Evolutionary conservation across 768 basidiomycete species (phyloP), one percentile per base, ranked within the genome.

Genomic region (Mycena rebaudengoi): DNA sequence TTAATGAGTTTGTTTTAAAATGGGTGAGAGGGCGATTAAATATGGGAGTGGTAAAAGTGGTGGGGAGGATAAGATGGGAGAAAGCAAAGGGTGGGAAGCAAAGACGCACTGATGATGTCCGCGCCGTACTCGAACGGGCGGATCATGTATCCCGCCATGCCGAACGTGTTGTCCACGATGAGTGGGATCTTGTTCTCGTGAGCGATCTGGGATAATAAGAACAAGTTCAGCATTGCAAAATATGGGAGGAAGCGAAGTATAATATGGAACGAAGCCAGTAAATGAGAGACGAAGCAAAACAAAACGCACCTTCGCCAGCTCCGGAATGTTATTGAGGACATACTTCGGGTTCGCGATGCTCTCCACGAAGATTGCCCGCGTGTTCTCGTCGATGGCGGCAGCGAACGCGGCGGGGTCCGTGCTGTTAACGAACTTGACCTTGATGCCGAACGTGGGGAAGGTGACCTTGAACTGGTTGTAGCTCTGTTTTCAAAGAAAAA

Each of bases 131-230:
- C 82, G 62, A 94, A 86, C 2, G 93, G 92, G 1, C 83, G 80
- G 60, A 89, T 79, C 56, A 94, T 82, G 69, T 91, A 94, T 32
- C 83, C 88, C 68, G 89, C 90, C 77, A 89, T 87, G 43, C 89
- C 91, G 64, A 91, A 91, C 6, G 90, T 92, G 70, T 92, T 93
- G 70, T 93, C 91, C 0, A 94, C 92, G 46, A 94, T 88, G 43
- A 95, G 78, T 1, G 94, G 94, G 23, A 94, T 89, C 0, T 84
- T 83, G 69, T 88, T 80, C 30, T 84, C 82, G 69, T 92, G 92
- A 1, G 94, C 94, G 39, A 92, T 76, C 88, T 90, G 55, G 18
- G 6, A 7, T 21, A 5, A 25, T 6, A 44, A 14, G 5, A 23
- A 16, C 30, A 4, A 23, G 26, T 37, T n/a, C n/a, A n/a, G n/a